Evolutionary conservation across 2,329 filamentous ascomycete species (phyloP).

Genomic region (Claviceps sp.): DNA sequence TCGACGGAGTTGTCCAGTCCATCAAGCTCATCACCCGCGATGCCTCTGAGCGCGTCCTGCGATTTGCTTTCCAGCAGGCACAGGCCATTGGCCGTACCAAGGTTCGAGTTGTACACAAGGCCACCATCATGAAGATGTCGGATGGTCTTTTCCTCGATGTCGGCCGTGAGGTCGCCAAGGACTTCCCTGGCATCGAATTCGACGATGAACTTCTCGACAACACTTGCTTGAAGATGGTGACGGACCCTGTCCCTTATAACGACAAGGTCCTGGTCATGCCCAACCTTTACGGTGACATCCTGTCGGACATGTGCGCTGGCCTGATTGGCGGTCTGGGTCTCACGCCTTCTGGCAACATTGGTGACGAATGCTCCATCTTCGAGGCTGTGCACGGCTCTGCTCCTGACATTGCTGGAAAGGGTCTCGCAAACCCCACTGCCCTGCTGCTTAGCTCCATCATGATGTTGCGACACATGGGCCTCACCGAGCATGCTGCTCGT

Average conservation of each 20-base stretch:
- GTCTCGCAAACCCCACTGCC: slow-evolving; percentile 91
- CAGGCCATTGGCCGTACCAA: slow-evolving; percentile 86
- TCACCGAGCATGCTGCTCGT: slow-evolving; percentile 67
- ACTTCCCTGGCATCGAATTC: slow-evolving; percentile 92
- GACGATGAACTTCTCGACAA: slow-evolving; percentile 98
- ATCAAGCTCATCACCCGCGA: slow-evolving; percentile 98
- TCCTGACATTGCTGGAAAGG: slow-evolving; percentile 92
- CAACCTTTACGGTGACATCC: slow-evolving; percentile 98
- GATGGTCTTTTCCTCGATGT: slow-evolving; percentile 95
- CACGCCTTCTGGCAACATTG: slow-evolving; percentile 96
- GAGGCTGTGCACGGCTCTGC: slow-evolving; percentile 97
- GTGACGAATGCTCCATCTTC: slow-evolving; percentile 98
- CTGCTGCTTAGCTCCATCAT: slow-evolving; percentile 93
- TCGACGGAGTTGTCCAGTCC: slow-evolving; percentile 95
- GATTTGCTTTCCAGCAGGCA: slow-evolving; percentile 97
- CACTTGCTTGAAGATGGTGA: slow-evolving; percentile 97
- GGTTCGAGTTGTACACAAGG: slow-evolving; percentile 98
- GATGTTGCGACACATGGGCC: slow-evolving; percentile 98
- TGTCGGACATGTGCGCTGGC: slow-evolving; percentile 98
- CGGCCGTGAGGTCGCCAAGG: slow-evolving; percentile 75
- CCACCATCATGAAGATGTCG: slow-evolving; percentile 99
- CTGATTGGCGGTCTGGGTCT: slow-evolving; percentile 95
- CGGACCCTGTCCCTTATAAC: slow-evolving; percentile 91
- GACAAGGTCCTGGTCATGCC: slow-evolving; percentile 98
- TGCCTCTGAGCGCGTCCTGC: slow-evolving; percentile 87